Conservation (phyloP, 148 eudicot species). For the Cornus suecica region DNA sequence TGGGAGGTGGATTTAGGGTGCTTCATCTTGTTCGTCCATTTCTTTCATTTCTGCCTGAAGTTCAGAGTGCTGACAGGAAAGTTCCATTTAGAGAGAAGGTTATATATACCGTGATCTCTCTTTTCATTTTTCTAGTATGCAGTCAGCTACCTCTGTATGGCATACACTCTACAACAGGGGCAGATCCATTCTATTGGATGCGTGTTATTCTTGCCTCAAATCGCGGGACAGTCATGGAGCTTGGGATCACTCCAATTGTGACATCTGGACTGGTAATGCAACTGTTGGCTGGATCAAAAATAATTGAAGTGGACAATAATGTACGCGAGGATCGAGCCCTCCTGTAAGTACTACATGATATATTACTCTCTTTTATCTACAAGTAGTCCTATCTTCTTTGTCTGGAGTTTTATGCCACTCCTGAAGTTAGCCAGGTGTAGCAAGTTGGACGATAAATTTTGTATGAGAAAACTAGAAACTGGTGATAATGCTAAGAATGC, state of each 20-base stretch:
- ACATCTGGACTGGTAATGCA: constrained; percentile 92
- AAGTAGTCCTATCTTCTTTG: neutral
- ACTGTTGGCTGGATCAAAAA: constrained; percentile 87
- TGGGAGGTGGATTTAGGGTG: constrained; percentile 88
- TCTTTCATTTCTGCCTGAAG: constrained; percentile 76
- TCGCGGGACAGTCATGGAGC: constrained; percentile 94
- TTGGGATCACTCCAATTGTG: constrained; percentile 95
- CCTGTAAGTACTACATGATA: constrained; percentile 43
- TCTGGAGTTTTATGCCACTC: neutral
- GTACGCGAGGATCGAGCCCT: constrained; percentile 92
- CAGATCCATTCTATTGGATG: constrained; percentile 93
- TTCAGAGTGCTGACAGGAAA: constrained; percentile 73
- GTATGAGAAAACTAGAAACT: neutral
- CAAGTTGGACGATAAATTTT: neutral
- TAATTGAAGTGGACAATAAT: constrained; percentile 89
- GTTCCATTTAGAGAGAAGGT: constrained; percentile 85
- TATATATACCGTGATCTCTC: constrained; percentile 77
- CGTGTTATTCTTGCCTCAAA: constrained; percentile 90
- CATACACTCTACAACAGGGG: constrained; percentile 79
- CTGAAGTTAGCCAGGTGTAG: neutral
- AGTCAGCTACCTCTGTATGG: constrained; percentile 95
- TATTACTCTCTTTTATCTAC: neutral
- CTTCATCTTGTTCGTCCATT: constrained; percentile 81
- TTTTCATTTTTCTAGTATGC: constrained; percentile 79
- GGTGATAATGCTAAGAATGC: neutral